Conservation (phyloP, 2,329 filamentous ascomycete species). For the Aspergillus fructus region DNA sequence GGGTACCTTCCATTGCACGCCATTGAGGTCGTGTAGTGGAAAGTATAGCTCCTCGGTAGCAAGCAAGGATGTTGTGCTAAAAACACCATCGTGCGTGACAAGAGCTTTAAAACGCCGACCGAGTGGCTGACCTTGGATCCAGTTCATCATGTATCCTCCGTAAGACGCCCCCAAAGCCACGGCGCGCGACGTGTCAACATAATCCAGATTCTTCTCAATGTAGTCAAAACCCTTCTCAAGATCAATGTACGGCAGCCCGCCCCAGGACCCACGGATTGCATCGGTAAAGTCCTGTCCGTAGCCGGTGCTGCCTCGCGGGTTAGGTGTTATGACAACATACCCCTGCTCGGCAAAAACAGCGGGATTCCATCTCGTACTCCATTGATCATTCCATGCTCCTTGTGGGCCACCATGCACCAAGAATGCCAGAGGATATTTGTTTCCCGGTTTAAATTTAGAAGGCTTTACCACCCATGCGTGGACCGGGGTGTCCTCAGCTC, state of each 20-base stretch:
- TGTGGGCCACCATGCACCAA: conserved; percentile 56
- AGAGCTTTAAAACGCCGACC: conserved; percentile 58
- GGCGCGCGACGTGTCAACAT: conserved; percentile 54
- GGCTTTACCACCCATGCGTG: conserved; percentile 51
- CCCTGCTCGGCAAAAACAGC: conserved; percentile 61
- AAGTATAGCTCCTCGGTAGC: conserved; percentile 57
- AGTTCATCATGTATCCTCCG: conserved; percentile 63
- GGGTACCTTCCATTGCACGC: conserved; percentile 50
- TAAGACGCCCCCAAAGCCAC: conserved; percentile 56
- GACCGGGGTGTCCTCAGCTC: conserved; percentile 44
- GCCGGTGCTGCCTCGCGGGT: conserved; percentile 58
- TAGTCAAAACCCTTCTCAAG: conserved; percentile 55
- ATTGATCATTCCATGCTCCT: conserved; percentile 53
- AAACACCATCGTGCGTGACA: conserved; percentile 55
- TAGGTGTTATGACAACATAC: conserved; percentile 60
- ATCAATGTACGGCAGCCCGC: conserved; percentile 56
- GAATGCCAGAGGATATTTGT: conserved; percentile 56
- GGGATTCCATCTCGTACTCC: conserved; percentile 56
- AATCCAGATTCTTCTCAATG: conserved; percentile 51
- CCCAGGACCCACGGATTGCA: conserved; percentile 53
- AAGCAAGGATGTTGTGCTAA: conserved; percentile 45
- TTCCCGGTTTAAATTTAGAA: conserved; percentile 43
- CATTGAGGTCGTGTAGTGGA: conserved; percentile 53
- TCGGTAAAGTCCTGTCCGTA: conserved; percentile 58
- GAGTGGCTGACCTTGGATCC: conserved; percentile 56